Base-by-base conservation (phyloP, 106 monocot genomes). In the Cymbidium sinense region DNA sequence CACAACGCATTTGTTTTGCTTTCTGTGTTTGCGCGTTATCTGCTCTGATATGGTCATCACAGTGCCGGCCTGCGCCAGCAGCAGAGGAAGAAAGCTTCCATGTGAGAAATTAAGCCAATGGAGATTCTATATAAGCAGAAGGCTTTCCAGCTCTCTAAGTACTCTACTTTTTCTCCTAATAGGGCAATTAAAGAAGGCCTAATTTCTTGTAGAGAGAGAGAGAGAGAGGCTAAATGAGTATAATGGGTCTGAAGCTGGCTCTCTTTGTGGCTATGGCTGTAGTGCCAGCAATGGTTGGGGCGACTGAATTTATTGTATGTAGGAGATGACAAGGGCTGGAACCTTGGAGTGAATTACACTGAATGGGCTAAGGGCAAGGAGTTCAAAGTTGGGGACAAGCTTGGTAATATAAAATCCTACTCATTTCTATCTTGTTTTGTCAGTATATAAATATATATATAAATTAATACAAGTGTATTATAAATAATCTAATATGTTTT, bases 301-400 rank as follows among this genome's bases (percentile, higher is more conserved):
- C 76, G 5, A 76, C 1, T 3, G 19, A 76, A 11, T 81, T 41
- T 21, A 13, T 64, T 2, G 81, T 81, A 0, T 2, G 81, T 81
- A 0, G 81, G 81, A 3, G 76, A 76, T 34, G 76, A 75, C 7
- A 1, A 64, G 7, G 81, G 81, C 13, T 81, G 81, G 81, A 35
- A 2, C 4, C n/a, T 69, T 34, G 51, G 35, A 39, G 81, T 81
- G 30, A 76, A 81, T 43, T 81, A 76, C 76, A 65, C 75, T 7
- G 43, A 51, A 10, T 80, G 80, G 80, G 74, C 80, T 28, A 29
- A 28, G 11, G 80, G 64, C 27, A 80, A 80, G 31, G 20, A 74
- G 43, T 75, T 80, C 30, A 39, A 2, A 17, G 80, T 80, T 72
- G 80, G 80, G 9, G 80, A 80, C 20, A 25, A 33, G 8, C 33